Conservation (phyloP, 257 asterid species). For the Eustoma russellianum region DNA sequence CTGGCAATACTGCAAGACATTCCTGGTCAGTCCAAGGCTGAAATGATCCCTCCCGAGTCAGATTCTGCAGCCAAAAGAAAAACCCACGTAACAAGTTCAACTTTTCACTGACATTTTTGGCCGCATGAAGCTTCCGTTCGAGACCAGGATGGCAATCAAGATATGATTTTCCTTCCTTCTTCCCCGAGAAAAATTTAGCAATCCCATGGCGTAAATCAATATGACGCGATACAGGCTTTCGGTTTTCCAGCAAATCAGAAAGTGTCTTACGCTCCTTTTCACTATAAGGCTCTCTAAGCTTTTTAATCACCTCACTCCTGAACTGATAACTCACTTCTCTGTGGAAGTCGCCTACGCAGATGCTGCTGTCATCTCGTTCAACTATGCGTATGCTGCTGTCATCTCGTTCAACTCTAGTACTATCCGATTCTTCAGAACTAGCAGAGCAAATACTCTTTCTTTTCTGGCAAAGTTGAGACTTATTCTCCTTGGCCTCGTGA, state of each 20-base stretch:
- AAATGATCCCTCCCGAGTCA: conserved; percentile 12
- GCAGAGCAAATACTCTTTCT: background rate
- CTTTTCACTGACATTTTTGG: conserved; percentile 8
- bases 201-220: conserved; percentile 12
- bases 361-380: background rate
- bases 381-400: conserved; percentile 16
- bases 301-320: conserved; percentile 17
- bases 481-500: too few relatives aligned
- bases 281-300: conserved; percentile 25
- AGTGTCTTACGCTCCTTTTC: conserved; percentile 28
- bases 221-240: conserved; percentile 4
- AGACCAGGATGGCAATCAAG: conserved; percentile 24
- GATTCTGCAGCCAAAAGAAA: conserved; percentile 24
- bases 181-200: background rate
- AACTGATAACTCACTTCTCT: conserved; percentile 9
- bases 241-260: conserved; percentile 8
- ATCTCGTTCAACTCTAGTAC: background rate
- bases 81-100: conserved; percentile 26
- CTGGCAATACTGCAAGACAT: conserved; percentile 19
- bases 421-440: background rate
- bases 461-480: background rate
- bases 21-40: conserved; percentile 15
- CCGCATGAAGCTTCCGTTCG: conserved; percentile 9
- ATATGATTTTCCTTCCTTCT: conserved; percentile 22
- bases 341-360: conserved; percentile 2